phyloP scores from a whole-genome alignment of 2,329 filamentous ascomycete genomes.

The Fusarium sulawesiense region DNA sequence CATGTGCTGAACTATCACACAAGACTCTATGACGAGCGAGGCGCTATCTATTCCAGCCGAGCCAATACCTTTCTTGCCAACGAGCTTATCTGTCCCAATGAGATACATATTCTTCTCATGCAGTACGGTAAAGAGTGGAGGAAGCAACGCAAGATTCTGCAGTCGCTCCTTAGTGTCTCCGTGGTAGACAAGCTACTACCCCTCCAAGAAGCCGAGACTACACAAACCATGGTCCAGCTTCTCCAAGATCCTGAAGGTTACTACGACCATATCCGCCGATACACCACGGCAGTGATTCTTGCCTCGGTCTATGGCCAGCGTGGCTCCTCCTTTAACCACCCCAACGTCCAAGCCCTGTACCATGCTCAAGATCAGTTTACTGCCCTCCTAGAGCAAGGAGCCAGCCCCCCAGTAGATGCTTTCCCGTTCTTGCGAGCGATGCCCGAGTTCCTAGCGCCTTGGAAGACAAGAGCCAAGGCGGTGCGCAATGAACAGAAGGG shows the following conservation, averaged over 20 bases:
- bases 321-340: slow-evolving; percentile 11
- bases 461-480: slow-evolving; percentile 37
- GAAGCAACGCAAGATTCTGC: slow-evolving; percentile 39
- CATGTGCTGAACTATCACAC: too few relatives aligned
- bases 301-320: slow-evolving; percentile 41
- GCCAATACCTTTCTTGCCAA: slow-evolving; percentile 48
- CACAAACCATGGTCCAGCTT: slow-evolving; percentile 33
- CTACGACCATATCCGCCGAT: slow-evolving; percentile 34
- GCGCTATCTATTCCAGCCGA: slow-evolving; percentile 53
- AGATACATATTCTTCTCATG: slow-evolving; percentile 41
- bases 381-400: slow-evolving; percentile 42
- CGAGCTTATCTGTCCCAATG: slow-evolving; percentile 43
- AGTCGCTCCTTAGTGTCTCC: slow-evolving; percentile 39
- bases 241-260: slow-evolving; percentile 31
- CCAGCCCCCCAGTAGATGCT: slow-evolving; percentile 44
- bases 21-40: slow-evolving; percentile 54
- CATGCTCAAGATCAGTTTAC: slow-evolving; percentile 40
- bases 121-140: slow-evolving; percentile 38
- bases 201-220: slow-evolving; percentile 38
- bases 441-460: slow-evolving; percentile 33
- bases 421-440: slow-evolving; percentile 39
- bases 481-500: slow-evolving; percentile 40
- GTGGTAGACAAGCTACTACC: slow-evolving; percentile 30
- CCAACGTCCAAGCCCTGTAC: slow-evolving; percentile 32
- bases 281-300: slow-evolving; percentile 44